Evolutionary conservation across 1,139 yeast genomes (phyloP).

Genomic region (Debaryomyces robertsiae): DNA sequence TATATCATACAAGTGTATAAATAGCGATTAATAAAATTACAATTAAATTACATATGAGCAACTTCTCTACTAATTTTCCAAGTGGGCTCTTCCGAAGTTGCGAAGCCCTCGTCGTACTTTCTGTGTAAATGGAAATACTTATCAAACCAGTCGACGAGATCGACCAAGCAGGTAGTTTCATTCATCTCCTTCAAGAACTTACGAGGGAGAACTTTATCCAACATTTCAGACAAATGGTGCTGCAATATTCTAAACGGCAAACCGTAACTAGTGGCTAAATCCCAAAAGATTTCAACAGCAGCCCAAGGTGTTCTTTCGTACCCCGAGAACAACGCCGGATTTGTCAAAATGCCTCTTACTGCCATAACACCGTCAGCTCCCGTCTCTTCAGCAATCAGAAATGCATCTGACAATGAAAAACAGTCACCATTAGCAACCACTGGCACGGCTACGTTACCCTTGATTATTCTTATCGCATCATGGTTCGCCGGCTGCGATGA

Average conservation of each 20-base stretch:
- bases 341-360: slow-evolving; percentile 81
- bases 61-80: slow-evolving; percentile 42
- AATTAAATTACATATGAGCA: slow-evolving; percentile 21
- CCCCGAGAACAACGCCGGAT: slow-evolving; percentile 88
- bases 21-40: slow-evolving; percentile 4
- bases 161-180: slow-evolving; percentile 56
- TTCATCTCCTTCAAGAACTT: slow-evolving; percentile 64
- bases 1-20: slow-evolving; percentile 5
- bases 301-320: slow-evolving; percentile 80
- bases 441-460: slow-evolving; percentile 65
- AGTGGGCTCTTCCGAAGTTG: slow-evolving; percentile 56
- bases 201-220: slow-evolving; percentile 61
- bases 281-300: slow-evolving; percentile 82
- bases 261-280: slow-evolving; percentile 76
- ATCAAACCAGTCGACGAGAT: slow-evolving; percentile 84
- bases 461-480: slow-evolving; percentile 74
- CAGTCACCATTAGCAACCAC: slow-evolving; percentile 97
- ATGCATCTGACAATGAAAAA: slow-evolving; percentile 64
- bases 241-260: slow-evolving; percentile 81
- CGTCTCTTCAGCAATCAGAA: slow-evolving; percentile 60
- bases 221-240: slow-evolving; percentile 88
- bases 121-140: slow-evolving; percentile 63
- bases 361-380: slow-evolving; percentile 95
- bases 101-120: slow-evolving; percentile 70
- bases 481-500: slow-evolving; percentile 81